Evolutionary conservation across 2,329 filamentous ascomycete genomes (phyloP).

Genomic region (Dryadomyces quercivorus): DNA sequence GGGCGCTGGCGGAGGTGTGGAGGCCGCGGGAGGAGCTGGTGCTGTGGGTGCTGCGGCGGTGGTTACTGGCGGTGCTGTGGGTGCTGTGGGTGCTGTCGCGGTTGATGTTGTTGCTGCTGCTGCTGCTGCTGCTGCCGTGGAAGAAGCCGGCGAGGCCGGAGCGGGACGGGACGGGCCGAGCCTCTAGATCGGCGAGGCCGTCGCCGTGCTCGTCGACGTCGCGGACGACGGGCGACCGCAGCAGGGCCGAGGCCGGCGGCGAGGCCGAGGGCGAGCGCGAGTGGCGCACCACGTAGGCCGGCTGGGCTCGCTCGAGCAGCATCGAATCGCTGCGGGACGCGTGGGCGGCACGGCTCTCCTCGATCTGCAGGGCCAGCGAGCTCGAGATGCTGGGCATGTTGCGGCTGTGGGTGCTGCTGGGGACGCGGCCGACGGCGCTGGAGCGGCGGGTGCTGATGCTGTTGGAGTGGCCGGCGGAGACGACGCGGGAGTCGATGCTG

Average conservation of each 20-base stretch:
- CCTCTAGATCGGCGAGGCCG: slow-evolving; percentile 46
- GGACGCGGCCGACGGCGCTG: slow-evolving; percentile 20
- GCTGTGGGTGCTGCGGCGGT: neutral
- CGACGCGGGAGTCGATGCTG: slow-evolving; percentile 28
- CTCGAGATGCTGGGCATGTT: slow-evolving; percentile 47
- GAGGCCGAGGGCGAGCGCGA: slow-evolving; percentile 14
- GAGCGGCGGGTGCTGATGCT: slow-evolving; percentile 24
- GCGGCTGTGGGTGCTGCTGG: slow-evolving; percentile 29
- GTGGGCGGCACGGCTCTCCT: slow-evolving; percentile 17
- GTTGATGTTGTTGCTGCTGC: neutral
- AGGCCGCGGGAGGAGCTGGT: slow-evolving; percentile 32
- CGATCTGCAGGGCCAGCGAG: slow-evolving; percentile 32
- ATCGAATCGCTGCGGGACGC: slow-evolving; percentile 28
- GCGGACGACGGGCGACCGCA: slow-evolving; percentile 29
- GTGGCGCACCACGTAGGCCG: slow-evolving; percentile 23
- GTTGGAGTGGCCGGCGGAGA: slow-evolving; percentile 24
- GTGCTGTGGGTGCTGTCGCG: neutral
- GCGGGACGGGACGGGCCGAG: slow-evolving; percentile 31
- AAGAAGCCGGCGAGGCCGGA: slow-evolving; percentile 39
- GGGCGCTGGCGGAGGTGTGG: slow-evolving; percentile 32
- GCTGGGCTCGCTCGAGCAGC: slow-evolving; percentile 33
- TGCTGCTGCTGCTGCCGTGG: slow-evolving; percentile 21
- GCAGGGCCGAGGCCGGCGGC: slow-evolving; percentile 8
- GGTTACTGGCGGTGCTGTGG: neutral
- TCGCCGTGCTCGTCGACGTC: slow-evolving; percentile 54